Base-by-base conservation (phyloP, 768 basidiomycete species). In the Lyophyllum shimeji region DNA sequence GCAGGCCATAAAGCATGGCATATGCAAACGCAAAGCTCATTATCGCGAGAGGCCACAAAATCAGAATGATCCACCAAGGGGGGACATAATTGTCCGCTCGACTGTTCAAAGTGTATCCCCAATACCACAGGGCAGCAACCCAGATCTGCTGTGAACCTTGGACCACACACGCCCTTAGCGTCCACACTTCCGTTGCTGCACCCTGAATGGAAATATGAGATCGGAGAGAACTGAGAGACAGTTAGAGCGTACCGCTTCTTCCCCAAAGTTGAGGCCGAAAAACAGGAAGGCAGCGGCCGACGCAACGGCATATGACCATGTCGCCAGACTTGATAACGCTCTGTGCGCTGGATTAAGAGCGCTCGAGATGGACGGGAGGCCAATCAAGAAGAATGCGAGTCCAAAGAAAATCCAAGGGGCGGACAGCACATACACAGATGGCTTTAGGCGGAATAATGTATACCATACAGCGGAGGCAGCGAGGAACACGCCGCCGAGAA, bases 231-330 rank as follows among this genome's bases (percentile, higher is more conserved):
- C 43, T 11, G 7, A 50, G 40, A 48, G 20, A 25, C 1, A 52
- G 24, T 25, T 45, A 23, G 7, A 39, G 75, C 79, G 48, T 71
- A 89, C 90, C 17, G 94, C 95, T 80, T 96, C 95, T 76, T 97
- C 95, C 69, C 95, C 95, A 69, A 97, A 97, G 72, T 97, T 97
- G 59, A 95, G 80, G 65, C 94, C 95, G 65, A 97, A 97, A 82
- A 93, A 95, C 47, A 85, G 74, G 80, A 96, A 97, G 11, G 92
- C 88, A 27, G 92, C 95, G 12, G 94, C 88, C n/a, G 95, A 96
- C 18, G 89, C 94, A 48, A 93, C 71, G 27, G 94, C 95, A 73
- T 97, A 97, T 44, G 77, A 84, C 93, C 94, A 96, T 1, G 92
- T 94, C 11, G 95, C 93, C 21, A 83, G 73, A 65, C 85, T 87